Evolutionary conservation across 805 yeast genomes (phyloP), one percentile per base, ranked within the genome.

Genomic region (Hanseniaspora lachancei): DNA sequence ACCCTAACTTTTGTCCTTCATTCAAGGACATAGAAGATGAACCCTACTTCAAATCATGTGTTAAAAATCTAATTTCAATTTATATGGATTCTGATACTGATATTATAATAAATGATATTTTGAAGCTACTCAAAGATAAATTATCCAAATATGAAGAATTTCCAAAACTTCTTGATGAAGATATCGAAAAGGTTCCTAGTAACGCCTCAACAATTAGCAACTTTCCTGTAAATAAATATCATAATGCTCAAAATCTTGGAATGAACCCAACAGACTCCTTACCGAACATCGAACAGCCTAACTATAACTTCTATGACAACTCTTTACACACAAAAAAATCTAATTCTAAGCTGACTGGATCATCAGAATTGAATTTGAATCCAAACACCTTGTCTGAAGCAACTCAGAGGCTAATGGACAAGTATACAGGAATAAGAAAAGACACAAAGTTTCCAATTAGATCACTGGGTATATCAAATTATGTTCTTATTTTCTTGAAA

Each of bases 1-100:
- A 56, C 41, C 58, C 58, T 6, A 56, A 56, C 24, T 56, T 56
- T 32, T 56, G 58, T 36, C 54, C 54, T 24, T 41, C 48, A 6
- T 38, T 44, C 18, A 40, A 47, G 12, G 50, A 56, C 18, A 35
- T 56, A 40, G 55, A 51, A 42, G 47, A 51, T 13, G 58, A 56
- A 36, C 53, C 53, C 7, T 56, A 56, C 41, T 56, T 38, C 16
- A 46, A 29, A 47, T 50, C 41, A 9, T 50, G 58, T 51, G 49
- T 40, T 10, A 56, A 49, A 41, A 49, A 41, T 13, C 13, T 56
- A 4, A 18, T 56, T 18, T 20, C 38, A 16, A 12, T 43, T 7
- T 46, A 44, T 27, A 34, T 56, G 20, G 49, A 47, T 21, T n/a
- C 34, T 8, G 49, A 56, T 16, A 27, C 42, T 5, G 43, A 34